These are phyloP conservation scores for Pseudogymnoascus sp. DNA, from an alignment of 2,329 filamentous ascomycete species.

Conservation along the genomic window DNA sequence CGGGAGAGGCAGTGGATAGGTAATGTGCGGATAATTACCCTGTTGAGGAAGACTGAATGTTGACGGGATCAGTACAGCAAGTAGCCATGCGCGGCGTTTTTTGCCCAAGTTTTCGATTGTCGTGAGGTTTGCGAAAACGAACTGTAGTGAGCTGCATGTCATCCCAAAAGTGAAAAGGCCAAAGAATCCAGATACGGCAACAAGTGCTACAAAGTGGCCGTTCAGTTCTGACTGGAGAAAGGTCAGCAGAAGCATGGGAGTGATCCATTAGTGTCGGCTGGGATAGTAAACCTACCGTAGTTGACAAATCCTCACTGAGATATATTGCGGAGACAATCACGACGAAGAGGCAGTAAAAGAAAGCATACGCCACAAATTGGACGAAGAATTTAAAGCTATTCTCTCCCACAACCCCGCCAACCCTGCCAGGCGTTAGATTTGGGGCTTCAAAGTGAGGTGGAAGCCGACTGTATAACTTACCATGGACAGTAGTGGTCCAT, in stretches of 20 bases:
- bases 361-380: conserved; percentile 72
- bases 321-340: conserved; percentile 58
- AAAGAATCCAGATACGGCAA: conserved; percentile 65
- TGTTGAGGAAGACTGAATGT: conserved; percentile 22
- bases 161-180: conserved; percentile 73
- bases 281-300: background rate
- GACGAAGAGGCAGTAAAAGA: conserved; percentile 56
- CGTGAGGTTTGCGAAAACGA: conserved; percentile 66
- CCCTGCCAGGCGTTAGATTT: conserved; percentile 39
- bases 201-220: conserved; percentile 54
- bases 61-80: conserved; percentile 65
- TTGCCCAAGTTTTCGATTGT: conserved; percentile 71
- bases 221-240: conserved; percentile 30
- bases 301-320: conserved; percentile 38
- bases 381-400: conserved; percentile 87
- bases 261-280: background rate
- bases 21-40: conserved; percentile 9
- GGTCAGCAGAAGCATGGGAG: background rate
- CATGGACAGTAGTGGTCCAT: conserved; percentile 97
- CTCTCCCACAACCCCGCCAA: conserved; percentile 86
- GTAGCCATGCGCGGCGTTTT: conserved; percentile 53
- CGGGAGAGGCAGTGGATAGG: conserved; percentile 10
- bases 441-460: background rate
- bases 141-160: conserved; percentile 62
- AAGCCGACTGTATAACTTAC: conserved; percentile 27